phyloP scores from a whole-genome alignment of 2,329 filamentous ascomycete species.

The Pseudohalonectria lignicola region DNA sequence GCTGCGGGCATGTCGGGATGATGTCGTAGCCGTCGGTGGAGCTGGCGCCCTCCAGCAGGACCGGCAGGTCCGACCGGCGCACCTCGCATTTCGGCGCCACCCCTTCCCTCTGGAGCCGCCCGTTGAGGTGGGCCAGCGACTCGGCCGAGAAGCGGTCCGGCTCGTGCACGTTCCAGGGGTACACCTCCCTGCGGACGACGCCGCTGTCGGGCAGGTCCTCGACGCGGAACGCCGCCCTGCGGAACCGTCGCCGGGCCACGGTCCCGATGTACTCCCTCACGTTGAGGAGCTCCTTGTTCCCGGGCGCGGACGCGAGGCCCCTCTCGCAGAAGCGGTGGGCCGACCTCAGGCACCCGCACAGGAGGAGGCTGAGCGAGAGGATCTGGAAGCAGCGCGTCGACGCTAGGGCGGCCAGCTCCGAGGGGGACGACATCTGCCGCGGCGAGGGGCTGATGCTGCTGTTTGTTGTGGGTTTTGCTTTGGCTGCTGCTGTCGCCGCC shows the following conservation, averaged over 20 bases:
- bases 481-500: too few species aligned
- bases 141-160: conserved; percentile 60
- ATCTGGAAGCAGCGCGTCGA: conserved; percentile 50
- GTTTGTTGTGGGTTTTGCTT: too few species aligned
- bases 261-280: conserved; percentile 42
- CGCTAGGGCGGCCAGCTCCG: conserved; percentile 33
- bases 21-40: conserved; percentile 35
- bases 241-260: conserved; percentile 37
- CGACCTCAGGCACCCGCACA: conserved; percentile 59
- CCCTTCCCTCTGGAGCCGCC: conserved; percentile 41
- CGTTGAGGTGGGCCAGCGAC: conserved; percentile 62
- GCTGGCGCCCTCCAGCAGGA: conserved; percentile 45
- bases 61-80: conserved; percentile 62
- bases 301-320: conserved; percentile 43
- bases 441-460: background rate
- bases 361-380: conserved; percentile 43
- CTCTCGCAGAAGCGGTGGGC: conserved; percentile 54
- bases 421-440: conserved; percentile 4
- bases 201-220: conserved; percentile 57
- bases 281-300: conserved; percentile 43
- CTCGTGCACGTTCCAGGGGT: conserved; percentile 57
- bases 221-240: conserved; percentile 32
- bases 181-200: conserved; percentile 58
- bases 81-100: conserved; percentile 79
- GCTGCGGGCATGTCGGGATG: conserved; percentile 56